These are phyloP conservation scores for Coelastrella sp. DNA, from an alignment of 139 green algal species.

Conservation along the genomic window DNA sequence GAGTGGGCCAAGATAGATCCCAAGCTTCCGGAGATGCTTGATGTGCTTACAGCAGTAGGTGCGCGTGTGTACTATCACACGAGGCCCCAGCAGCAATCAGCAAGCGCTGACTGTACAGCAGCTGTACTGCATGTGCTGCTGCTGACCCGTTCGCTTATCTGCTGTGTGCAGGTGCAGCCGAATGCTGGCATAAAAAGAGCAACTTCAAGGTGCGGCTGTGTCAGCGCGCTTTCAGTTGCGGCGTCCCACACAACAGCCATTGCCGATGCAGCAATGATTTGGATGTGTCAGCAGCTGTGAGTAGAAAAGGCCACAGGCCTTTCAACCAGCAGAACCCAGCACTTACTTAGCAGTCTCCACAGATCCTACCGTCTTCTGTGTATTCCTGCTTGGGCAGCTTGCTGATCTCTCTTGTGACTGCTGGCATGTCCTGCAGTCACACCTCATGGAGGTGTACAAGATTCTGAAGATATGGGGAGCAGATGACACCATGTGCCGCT, in stretches of 20 bases:
- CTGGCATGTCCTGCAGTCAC: conserved; percentile 31
- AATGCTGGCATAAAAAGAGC: conserved; percentile 65
- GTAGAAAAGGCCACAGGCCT: too few species aligned
- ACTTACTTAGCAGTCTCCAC: too few species aligned
- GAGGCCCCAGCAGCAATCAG: too few species aligned
- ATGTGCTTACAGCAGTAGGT: conserved; percentile 24
- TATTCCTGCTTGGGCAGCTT: too few species aligned
- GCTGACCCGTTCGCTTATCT: not conserved
- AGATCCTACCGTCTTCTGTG: too few species aligned
- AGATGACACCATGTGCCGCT: conserved; percentile 49
- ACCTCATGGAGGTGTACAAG: conserved; percentile 59
- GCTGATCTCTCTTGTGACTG: too few species aligned
- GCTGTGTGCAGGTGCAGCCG: conserved; percentile 46
- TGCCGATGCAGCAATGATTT: not conserved
- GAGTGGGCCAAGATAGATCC: conserved; percentile 27
- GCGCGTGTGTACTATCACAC: not conserved
- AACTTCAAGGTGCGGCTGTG: conserved; percentile 41
- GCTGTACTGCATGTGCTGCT: not conserved
- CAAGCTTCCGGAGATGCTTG: conserved; percentile 8
- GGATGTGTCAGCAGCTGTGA: too few species aligned
- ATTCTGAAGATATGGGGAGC: conserved; percentile 59
- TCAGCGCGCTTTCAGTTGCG: not conserved
- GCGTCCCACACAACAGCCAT: not conserved
- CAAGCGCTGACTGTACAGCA: too few species aligned
- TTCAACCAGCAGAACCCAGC: too few species aligned